phyloP scores from a whole-genome alignment of 2,329 filamentous ascomycete species.

The Thelonectria rubi region DNA sequence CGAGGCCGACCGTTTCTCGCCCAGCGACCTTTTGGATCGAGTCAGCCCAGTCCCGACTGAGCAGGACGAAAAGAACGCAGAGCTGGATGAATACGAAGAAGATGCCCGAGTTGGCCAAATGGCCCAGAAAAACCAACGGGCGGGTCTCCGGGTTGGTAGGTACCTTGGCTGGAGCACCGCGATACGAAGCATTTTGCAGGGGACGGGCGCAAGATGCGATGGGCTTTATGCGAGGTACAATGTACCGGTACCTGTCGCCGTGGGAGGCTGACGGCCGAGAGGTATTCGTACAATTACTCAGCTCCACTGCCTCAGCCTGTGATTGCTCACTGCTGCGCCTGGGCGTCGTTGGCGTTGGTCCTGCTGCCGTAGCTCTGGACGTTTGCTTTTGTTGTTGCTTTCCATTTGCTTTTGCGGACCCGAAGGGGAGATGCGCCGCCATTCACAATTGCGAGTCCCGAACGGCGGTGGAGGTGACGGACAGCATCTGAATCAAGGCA shows the following conservation, averaged over 20 bases:
- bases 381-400: slow-evolving; percentile 2
- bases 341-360: slow-evolving; percentile 5
- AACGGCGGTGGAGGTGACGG: background rate
- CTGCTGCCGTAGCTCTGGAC: slow-evolving; percentile 6
- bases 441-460: background rate
- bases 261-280: slow-evolving; percentile 25
- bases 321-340: slow-evolving; percentile 28
- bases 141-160: slow-evolving; percentile 22
- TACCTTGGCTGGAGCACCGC: slow-evolving; percentile 11
- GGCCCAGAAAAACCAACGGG: slow-evolving; percentile 20
- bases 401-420: slow-evolving; percentile 11
- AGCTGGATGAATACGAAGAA: slow-evolving; percentile 25
- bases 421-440: background rate
- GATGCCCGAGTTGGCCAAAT: slow-evolving; percentile 11
- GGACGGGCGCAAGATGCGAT: slow-evolving; percentile 35
- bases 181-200: slow-evolving; percentile 42
- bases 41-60: background rate
- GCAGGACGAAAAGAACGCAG: slow-evolving; percentile 13
- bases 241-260: slow-evolving; percentile 37
- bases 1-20: slow-evolving; percentile 14
- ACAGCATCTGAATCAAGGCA: slow-evolving; percentile 20
- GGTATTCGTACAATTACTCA: slow-evolving; percentile 18
- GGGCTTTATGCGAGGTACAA: slow-evolving; percentile 38
- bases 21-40: slow-evolving; percentile 9
- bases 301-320: slow-evolving; percentile 9